Base-by-base conservation (phyloP, 2,329 filamentous ascomycete species). In the Microdochium trichocladiopsis region DNA sequence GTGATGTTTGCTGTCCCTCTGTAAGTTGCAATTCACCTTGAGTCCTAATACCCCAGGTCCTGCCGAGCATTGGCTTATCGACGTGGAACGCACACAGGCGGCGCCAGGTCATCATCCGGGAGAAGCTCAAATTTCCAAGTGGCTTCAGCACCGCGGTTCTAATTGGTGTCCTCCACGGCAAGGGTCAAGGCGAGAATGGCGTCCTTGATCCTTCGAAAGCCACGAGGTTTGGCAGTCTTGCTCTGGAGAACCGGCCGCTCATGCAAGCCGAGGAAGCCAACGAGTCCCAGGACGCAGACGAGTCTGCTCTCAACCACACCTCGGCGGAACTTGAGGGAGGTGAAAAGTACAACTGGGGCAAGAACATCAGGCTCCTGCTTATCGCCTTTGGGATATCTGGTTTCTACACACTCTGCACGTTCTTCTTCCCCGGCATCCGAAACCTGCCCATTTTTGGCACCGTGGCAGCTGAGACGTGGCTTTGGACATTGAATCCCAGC, bases 401-500 rank as follows among this genome's bases (percentile, higher is more conserved):
- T 1, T 36, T 81, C 22, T 80, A 90, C 71, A 97, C 94, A 0
- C 71, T 97, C 8, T 75, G 84, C 25, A 94, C 91, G 1, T 97
- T 95, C 68, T 99, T 99, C 68, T 76, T 96, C 51, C 94, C 94
- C 0, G 74, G 89, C 49, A 71, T 97, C 21, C 86, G 91, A 52
- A 87, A 89, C 58, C 74, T 99, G n/a, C 94, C 94, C 1, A 75
- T 99, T 24, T 89, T 97, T 59, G 94, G 94, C 1, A 71, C 79
- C 1, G 70, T 79, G 2, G 80, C 95, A 6, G 91, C 91, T 0
- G 72, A 80, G 1, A 82, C 82, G 2, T 99, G 93, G 93, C 79
- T 96, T 1, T 99, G 94, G 94, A 94, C 90, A 1, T 74, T 99
- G 6, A 99, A 99, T 59, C 94, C 94, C 0, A 96, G 91, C 47